Evolutionary conservation across 768 basidiomycete genomes (phyloP).

Genomic region (Mycena rosella): DNA sequence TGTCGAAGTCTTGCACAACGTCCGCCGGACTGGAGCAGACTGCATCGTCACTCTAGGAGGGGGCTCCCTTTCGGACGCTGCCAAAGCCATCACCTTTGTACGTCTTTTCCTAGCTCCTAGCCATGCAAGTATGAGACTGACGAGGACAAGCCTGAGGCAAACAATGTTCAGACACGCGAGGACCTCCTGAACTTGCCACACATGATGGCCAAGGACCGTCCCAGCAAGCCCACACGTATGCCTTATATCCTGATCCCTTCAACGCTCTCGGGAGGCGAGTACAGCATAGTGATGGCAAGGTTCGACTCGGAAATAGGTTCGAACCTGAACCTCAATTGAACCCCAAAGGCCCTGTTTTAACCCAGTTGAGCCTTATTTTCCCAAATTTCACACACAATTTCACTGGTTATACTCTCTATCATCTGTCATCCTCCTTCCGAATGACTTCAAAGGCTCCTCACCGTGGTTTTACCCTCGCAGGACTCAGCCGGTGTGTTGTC

Average conservation of each 20-base stretch:
- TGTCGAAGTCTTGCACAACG: conserved; percentile 6
- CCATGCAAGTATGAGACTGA: conserved; percentile 7
- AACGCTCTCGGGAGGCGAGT: conserved; percentile 10
- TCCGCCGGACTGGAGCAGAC: conserved; percentile 7
- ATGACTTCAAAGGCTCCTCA: no score
- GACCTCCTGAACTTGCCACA: conserved; percentile 7
- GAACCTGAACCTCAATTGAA: no score
- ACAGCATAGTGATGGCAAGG: no score
- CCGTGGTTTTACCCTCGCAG: no score
- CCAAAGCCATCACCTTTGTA: conserved; percentile 14
- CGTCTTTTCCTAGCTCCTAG: conserved; percentile 8
- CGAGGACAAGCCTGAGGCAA: conserved; percentile 4
- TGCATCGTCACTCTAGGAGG: conserved; percentile 7
- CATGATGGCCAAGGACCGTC: conserved; percentile 4
- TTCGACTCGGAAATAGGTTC: no score
- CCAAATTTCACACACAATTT: no score
- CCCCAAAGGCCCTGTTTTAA: no score
- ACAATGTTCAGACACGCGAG: conserved; percentile 4
- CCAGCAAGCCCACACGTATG: conserved; percentile 10
- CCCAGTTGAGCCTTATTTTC: no score
- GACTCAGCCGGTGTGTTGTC: no score
- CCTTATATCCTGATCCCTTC: conserved; percentile 5
- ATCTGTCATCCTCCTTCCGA: no score
- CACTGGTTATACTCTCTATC: no score
- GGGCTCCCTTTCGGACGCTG: conserved; percentile 6